Percentiles rank a stretch among this genome's conserved stretches.
These are phyloP conservation scores for Candida tropicalis DNA, from an alignment of 1,139 yeast genomes.

Conservation along the genomic window DNA sequence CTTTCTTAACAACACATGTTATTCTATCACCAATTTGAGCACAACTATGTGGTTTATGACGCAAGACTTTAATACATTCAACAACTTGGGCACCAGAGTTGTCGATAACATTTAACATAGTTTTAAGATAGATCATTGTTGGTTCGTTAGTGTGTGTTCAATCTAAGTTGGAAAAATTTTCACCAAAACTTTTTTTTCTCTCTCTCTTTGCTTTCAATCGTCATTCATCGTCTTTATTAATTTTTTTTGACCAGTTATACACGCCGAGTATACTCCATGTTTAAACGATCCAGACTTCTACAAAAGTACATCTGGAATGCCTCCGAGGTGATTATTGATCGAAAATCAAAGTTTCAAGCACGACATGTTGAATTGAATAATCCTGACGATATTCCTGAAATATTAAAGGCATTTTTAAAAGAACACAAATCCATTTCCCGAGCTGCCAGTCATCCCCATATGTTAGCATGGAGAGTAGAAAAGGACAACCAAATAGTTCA, in stretches of 20 bases:
- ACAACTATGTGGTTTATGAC: constrained; percentile 82
- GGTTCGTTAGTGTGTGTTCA: not conserved
- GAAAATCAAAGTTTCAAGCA: constrained; percentile 67
- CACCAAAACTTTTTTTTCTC: not conserved
- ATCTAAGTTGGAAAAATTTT: constrained; percentile 3
- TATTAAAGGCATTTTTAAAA: constrained; percentile 38
- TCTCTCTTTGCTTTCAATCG: not conserved
- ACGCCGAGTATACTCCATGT: not conserved
- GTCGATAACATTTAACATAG: constrained; percentile 88
- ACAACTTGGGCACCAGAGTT: constrained; percentile 95
- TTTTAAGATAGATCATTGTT: constrained; percentile 80
- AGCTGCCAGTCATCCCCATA: constrained; percentile 55
- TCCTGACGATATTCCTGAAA: constrained; percentile 38
- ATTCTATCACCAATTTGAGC: constrained; percentile 90
- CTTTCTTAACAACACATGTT: constrained; percentile 93
- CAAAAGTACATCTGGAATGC: constrained; percentile 28
- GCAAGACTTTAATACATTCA: constrained; percentile 92
- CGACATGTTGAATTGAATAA: constrained; percentile 43
- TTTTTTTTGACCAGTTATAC: not conserved
- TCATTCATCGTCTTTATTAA: not conserved
- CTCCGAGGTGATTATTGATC: constrained; percentile 34
- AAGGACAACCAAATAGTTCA: constrained; percentile 39
- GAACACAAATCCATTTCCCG: constrained; percentile 45
- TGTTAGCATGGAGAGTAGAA: constrained; percentile 61
- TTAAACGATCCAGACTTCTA: not conserved